Evolutionary conservation across 345 rosid genomes (phyloP), one percentile per base, ranked within the genome.

Genomic region (Pseudoturritis turrita): DNA sequence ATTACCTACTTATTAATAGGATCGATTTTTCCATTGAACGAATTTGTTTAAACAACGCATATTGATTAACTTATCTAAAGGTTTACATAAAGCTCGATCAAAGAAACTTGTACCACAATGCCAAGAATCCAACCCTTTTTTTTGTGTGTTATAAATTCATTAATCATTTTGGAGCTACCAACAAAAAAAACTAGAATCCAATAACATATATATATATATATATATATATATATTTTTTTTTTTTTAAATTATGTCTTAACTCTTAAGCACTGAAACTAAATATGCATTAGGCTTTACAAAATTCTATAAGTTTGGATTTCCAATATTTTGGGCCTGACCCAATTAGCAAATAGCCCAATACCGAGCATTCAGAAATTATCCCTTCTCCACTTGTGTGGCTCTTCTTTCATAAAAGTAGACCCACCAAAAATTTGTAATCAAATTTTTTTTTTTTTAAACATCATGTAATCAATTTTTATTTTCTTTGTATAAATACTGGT

Each of bases 351-450:
- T 8, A 11, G 37, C 9, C 37, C 72, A 68, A 9, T 2, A 17
- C 50, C 37, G 41, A 61, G 10, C 9, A 29, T 53, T 41, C 47
- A 62, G 62, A 62, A 29, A 33, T 14, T 13, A 40, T 10, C 18
- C 14, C 2, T 49, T 17, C 7, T 22, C 17, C 55, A 58, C 36
- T 23, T 25, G 33, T 36, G 39, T 44, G 49, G 64, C 26, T 55
- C 59, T 15, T 72, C 75, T 28, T 72, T 43, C 18, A 41, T 43
- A 73, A 72, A 55, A 23, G 26, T n/a, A 62, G 74, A 62, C 79
- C 74, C 64, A 68, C 64, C 62, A 50, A 68, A 33, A 47, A 15
- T 10, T n/a, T 68, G 44, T 36, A 68, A 52, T 52, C 41, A 68
- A 53, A n/a, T n/a, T n/a, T n/a, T n/a, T n/a, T n/a, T n/a, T n/a